Evolutionary conservation across 768 basidiomycete genomes (phyloP), one percentile per base, ranked within the genome.

Genomic region (Symmetrospora coprosmae): DNA sequence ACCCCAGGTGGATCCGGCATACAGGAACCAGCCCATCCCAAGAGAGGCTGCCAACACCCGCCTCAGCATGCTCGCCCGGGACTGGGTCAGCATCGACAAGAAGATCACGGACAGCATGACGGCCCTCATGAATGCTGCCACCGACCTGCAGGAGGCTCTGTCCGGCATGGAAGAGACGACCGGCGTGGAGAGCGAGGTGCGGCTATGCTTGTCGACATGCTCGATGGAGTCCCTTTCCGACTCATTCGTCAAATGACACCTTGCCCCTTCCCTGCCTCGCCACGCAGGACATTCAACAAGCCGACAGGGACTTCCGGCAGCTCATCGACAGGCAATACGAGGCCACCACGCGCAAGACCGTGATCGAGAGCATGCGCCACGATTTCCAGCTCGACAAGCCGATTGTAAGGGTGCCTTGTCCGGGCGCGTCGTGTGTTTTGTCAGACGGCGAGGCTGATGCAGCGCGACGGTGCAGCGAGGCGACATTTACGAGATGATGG

Each of bases 251-350:
- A n/a, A n/a, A n/a, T n/a, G n/a, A n/a, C n/a, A n/a, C n/a, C n/a
- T n/a, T n/a, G n/a, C n/a, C n/a, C n/a, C n/a, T n/a, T n/a, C n/a
- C n/a, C n/a, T n/a, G 6, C 19, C n/a, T 7, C 35, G 5, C 27
- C 25, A 34, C 40, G 6, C 33, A 58, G 55, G 55, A 58, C n/a
- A 39, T 58, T 16, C n/a, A 14, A 11, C n/a, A 19, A 2, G 55
- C 55, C 21, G 55, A 58, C 43, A 25, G 17, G n/a, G 30, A 58
- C 27, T 58, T 7, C 37, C 55, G 55, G 13, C 27, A 34, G 16
- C 19, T 58, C 25, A 21, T 58, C n/a, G 55, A 58, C 43, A 43
- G 46, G 41, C 28, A 45, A 30, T 46, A 45, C 55, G 55, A 58
- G n/a, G 40, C 40, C 7, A 17, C 17, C 27, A 27, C 37, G 7